These are phyloP conservation scores for Dioszegia crocea DNA, from an alignment of 768 basidiomycete genomes.

Conservation along the genomic window DNA sequence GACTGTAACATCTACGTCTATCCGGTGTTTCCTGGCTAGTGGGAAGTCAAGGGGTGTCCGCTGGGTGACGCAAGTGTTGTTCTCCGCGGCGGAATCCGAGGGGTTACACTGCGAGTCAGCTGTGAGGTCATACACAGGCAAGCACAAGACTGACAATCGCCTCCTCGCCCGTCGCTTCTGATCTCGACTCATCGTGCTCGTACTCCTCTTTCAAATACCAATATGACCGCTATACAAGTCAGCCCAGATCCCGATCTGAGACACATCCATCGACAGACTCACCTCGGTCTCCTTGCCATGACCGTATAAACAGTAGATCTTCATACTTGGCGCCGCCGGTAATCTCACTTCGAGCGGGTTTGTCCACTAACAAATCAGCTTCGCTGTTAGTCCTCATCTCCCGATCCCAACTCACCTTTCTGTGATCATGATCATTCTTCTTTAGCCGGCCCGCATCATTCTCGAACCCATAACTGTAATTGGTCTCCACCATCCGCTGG, in stretches of 20 bases:
- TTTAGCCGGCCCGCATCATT: conserved; percentile 58
- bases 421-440: conserved; percentile 38
- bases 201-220: conserved; percentile 75
- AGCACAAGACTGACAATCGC: conserved; percentile 26
- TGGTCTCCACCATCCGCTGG: conserved; percentile 58
- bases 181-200: conserved; percentile 60
- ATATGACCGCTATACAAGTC: conserved; percentile 68
- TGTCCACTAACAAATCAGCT: conserved; percentile 59
- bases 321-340: conserved; percentile 85
- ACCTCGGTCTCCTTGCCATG: conserved; percentile 94
- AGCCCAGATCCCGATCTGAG: neutral
- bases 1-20: conserved; percentile 76
- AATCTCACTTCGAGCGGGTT: conserved; percentile 65
- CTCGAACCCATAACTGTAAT: conserved; percentile 88
- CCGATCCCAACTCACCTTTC: conserved; percentile 20
- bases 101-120: conserved; percentile 51
- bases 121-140: neutral
- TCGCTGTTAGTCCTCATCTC: no score
- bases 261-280: no score
- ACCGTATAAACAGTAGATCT: conserved; percentile 88
- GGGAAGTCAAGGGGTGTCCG: conserved; percentile 58
- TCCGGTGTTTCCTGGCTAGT: conserved; percentile 64
- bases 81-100: conserved; percentile 51
- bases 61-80: conserved; percentile 51
- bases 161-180: conserved; percentile 38